Base-by-base conservation (phyloP, 2,329 filamentous ascomycete genomes). In the Helotiales sp. region DNA sequence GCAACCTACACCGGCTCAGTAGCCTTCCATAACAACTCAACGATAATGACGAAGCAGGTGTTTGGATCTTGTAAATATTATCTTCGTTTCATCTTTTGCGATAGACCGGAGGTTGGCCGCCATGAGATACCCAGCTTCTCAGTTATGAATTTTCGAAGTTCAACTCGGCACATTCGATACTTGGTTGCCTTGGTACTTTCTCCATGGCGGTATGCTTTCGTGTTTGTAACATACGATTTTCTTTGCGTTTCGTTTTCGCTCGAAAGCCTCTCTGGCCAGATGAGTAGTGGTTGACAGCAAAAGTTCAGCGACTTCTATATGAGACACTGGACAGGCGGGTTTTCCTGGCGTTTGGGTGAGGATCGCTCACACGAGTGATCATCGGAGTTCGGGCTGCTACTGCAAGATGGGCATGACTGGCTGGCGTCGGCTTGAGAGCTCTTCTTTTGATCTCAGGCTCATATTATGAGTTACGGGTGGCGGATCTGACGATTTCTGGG, bases 141-240 rank as follows among this genome's bases (percentile, higher is more conserved):
- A 52, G 63, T 63, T 58, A 48, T 63, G 56, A 34, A 48, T 55
- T 38, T 59, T 55, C 48, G 61, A 58, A 55, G 38, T 42, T 50
- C 31, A 60, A 51, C 50, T 27, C 48, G 36, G 34, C 36, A 30
- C 54, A 49, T 61, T 54, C 52, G 61, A 61, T 57, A 54, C 57
- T 59, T 49, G 60, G 61, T 51, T 48, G 46, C 55, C 31, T 27
- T 42, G 42, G 31, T 49, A 40, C 62, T 54, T 63, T 54, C 58
- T 59, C 57, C 57, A 59, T 47, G 52, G 61, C 52, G 54, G 55
- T 55, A 54, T 51, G 48, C 59, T 59, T 66, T 64, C 66, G 58
- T 58, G 66, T 68, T 69, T 70, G 67, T 70, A 70, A 61, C 69
- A 70, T 70, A 70, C 66, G 66, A 70, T 57, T 67, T 65, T 68